Base-by-base conservation (phyloP, 2,329 filamentous ascomycete genomes). In the Grosmannia huntii region DNA sequence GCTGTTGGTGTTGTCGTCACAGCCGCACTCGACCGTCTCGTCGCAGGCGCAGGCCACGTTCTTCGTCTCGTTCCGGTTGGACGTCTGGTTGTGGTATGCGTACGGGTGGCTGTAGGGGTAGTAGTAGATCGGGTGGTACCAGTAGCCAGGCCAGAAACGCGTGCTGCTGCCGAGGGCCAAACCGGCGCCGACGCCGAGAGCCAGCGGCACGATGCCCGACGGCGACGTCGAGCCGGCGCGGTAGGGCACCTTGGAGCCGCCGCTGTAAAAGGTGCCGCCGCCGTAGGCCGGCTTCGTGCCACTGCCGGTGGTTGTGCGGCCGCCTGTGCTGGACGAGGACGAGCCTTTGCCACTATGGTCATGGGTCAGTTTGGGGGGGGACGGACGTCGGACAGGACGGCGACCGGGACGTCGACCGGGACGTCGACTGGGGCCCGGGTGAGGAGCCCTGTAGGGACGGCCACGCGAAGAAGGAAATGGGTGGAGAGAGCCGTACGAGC, bases 1-100 rank as follows among this genome's bases (percentile, higher is more conserved):
- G n/a, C 70, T 73, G 63, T 82, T 75, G 59, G 77, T 75, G 64
- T 83, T 85, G 58, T 87, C 83, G 60, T 91, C 87, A 67, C 87
- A 90, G 6, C 82, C 79, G 65, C 87, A 90, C 21, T 75, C 75
- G 33, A 65, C 68, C 62, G 75, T 75, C 56, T 75, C 67, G 60
- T 79, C 76, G 70, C 86, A 89, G 28, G 81, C 69, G 66, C 86
- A 89, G 3, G 72, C 68, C 1, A 87, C 81, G 0, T 81, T 78
- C 60, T 81, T 76, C 10, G 75, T 81, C 74, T 84, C 78, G 74
- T 81, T 83, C 65, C 68, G 70, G 50, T 75, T 69, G 31, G 73
- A 78, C 11, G 76, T 75, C 28, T 64, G 59, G 68, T 84, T 83
- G 71, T 75, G 70, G 69, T 73, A 81, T 55, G 48, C 61, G 68